phyloP scores from a whole-genome alignment of 805 yeast species.

The Schizosaccharomyces lindneri region DNA sequence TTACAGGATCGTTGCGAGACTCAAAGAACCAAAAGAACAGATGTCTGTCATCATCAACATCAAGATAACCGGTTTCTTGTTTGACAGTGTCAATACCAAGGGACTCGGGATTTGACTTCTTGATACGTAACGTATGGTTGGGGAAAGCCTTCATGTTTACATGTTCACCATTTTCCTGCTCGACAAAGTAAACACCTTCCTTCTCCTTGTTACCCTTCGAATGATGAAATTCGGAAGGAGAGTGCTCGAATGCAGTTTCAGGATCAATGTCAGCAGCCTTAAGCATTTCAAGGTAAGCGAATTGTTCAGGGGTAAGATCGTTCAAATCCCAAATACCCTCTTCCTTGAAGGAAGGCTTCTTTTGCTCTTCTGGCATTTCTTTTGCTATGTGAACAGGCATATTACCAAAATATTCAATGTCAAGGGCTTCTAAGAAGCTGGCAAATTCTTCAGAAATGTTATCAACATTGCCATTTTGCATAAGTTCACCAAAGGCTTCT shows the following conservation, averaged over 20 bases:
- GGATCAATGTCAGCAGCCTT: not conserved
- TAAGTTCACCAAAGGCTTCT: not conserved
- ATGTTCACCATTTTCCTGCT: not conserved
- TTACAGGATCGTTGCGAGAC: slow-evolving; percentile 63
- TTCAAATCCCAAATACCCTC: not conserved
- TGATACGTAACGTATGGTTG: not conserved
- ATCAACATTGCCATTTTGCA: not conserved
- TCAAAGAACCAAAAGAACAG: slow-evolving; percentile 82
- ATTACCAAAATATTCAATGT: not conserved
- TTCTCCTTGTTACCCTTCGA: too few species aligned
- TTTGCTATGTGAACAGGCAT: not conserved
- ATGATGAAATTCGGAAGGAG: too few species aligned
- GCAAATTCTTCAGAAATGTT: not conserved
- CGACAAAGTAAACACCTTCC: not conserved
- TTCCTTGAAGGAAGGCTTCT: not conserved
- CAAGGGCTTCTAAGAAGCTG: not conserved
- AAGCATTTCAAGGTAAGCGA: not conserved
- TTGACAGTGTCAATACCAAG: slow-evolving; percentile 33
- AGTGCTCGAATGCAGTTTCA: not conserved
- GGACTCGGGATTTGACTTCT: not conserved
- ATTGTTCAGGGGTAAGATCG: not conserved
- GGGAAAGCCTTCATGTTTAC: not conserved
- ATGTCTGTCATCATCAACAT: slow-evolving; percentile 57
- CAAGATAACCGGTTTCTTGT: slow-evolving; percentile 52
- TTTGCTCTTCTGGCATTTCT: not conserved